Conservation (phyloP, 73 alveolate species). For the Symbiodinium natans region DNA sequence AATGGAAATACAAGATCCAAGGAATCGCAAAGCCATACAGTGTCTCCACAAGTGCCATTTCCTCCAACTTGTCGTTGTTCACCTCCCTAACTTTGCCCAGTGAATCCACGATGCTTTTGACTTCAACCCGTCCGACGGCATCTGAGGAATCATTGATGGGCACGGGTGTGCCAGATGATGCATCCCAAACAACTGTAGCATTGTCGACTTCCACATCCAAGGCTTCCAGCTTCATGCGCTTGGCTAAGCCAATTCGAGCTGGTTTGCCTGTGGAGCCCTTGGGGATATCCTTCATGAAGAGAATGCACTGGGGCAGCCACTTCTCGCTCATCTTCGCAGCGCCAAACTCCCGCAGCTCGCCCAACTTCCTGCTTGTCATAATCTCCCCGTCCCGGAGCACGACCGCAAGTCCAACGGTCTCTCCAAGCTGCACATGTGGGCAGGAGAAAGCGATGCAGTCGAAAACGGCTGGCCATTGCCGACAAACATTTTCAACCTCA, state of each 20-base stretch:
- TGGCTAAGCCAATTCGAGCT: constrained; percentile 55
- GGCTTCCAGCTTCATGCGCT: constrained; percentile 57
- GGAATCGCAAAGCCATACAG: constrained; percentile 36
- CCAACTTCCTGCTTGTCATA: constrained; percentile 26
- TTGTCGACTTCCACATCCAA: background rate
- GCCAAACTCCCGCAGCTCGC: constrained; percentile 23
- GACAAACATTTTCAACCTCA: constrained; percentile 65
- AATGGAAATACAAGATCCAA: constrained; percentile 3
- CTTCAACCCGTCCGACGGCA: background rate
- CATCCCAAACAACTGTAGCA: constrained; percentile 24
- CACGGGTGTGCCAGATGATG: constrained; percentile 30
- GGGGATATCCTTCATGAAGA: constrained; percentile 76
- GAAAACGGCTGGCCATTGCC: constrained; percentile 52
- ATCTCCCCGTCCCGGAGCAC: constrained; percentile 84
- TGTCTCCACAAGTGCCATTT: constrained; percentile 37
- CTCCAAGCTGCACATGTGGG: constrained; percentile 70
- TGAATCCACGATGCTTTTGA: background rate
- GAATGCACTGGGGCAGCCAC: constrained; percentile 62
- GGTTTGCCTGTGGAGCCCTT: constrained; percentile 74
- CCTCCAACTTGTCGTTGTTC: constrained; percentile 30
- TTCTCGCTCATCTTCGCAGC: constrained; percentile 54
- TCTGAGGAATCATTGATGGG: background rate
- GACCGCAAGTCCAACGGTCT: constrained; percentile 56
- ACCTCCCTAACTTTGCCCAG: constrained; percentile 36
- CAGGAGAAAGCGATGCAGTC: constrained; percentile 76